Evolutionary conservation across 2,329 filamentous ascomycete species (phyloP).

Genomic region (Aspergillus udagawae): DNA sequence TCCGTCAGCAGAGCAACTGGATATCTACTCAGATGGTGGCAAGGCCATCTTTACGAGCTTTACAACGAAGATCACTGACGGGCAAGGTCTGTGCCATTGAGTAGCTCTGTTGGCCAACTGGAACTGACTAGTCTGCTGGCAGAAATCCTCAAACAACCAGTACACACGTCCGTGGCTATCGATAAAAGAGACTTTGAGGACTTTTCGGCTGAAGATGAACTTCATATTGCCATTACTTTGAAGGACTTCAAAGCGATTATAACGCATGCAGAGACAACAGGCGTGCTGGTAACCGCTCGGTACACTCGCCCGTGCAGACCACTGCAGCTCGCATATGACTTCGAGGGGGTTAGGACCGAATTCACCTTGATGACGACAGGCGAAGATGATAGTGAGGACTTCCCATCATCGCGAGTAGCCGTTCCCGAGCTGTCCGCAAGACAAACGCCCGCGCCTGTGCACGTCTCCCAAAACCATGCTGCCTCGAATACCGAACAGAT

Average conservation of each 20-base stretch:
- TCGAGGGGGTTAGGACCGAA: conserved; percentile 53
- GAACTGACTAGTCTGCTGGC: conserved; percentile 9
- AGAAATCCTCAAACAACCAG: conserved; percentile 62
- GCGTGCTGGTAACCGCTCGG: conserved; percentile 51
- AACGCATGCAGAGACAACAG: conserved; percentile 57
- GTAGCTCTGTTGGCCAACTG: background rate
- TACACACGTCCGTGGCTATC: conserved; percentile 61
- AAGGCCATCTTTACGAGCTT: conserved; percentile 62
- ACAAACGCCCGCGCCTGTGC: conserved; percentile 31
- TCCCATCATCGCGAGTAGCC: conserved; percentile 39
- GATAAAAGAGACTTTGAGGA: conserved; percentile 60
- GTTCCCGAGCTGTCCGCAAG: conserved; percentile 39
- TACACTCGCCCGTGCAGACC: conserved; percentile 59
- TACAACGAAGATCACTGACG: conserved; percentile 60
- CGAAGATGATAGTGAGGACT: conserved; percentile 41
- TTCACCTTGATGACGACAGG: conserved; percentile 65
- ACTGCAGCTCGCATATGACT: conserved; percentile 57
- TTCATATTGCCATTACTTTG: conserved; percentile 61
- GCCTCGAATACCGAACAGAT: conserved; percentile 19
- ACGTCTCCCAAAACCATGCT: conserved; percentile 13
- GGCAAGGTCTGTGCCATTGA: conserved; percentile 47
- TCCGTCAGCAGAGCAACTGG: conserved; percentile 60
- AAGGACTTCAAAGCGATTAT: conserved; percentile 65
- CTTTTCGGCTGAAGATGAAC: conserved; percentile 54
- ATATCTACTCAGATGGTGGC: conserved; percentile 56